These are phyloP conservation scores for Cladosporium sp. DNA, from an alignment of 2,329 filamentous ascomycete species.

Conservation along the genomic window DNA sequence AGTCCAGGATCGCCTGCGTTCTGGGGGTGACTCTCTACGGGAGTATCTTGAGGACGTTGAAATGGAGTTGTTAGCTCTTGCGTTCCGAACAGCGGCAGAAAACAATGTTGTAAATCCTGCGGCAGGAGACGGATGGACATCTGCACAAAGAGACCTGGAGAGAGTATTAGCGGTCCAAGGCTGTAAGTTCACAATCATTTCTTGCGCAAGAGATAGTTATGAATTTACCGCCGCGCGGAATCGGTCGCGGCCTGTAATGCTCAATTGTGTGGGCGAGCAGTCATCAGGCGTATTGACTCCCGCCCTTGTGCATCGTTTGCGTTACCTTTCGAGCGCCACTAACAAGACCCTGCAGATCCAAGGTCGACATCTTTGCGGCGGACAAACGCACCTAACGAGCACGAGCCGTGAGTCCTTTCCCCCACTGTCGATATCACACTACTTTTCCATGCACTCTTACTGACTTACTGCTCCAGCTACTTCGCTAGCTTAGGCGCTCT, in stretches of 20 bases:
- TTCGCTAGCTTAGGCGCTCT: conserved; percentile 56
- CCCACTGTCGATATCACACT: too few species aligned
- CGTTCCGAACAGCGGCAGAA: conserved; percentile 33
- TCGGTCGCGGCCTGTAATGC: too few species aligned
- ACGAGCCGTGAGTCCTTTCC: not conserved
- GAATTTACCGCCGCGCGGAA: not conserved
- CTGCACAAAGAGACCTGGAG: conserved; percentile 29
- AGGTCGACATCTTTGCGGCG: conserved; percentile 4
- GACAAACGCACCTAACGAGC: not conserved
- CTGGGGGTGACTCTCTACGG: conserved; percentile 20
- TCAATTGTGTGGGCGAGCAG: too few species aligned
- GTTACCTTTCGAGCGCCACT: conserved; percentile 10
- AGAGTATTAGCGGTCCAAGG: conserved; percentile 28
- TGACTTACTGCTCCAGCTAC: conserved; percentile 24
- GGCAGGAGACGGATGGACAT: conserved; percentile 24
- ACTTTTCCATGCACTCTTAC: conserved; percentile 1
- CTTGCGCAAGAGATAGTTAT: not conserved
- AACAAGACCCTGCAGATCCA: conserved; percentile 13
- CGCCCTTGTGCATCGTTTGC: not conserved
- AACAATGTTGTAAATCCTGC: conserved; percentile 23
- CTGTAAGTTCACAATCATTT: conserved; percentile 20
- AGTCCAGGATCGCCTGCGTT: conserved; percentile 17
- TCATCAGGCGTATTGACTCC: not conserved
- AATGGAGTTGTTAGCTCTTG: conserved; percentile 50
- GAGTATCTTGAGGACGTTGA: conserved; percentile 55